Evolutionary conservation across 2,329 filamentous ascomycete species (phyloP), one percentile per base, ranked within the genome.

Genomic region (Hymenoscyphus repandus): DNA sequence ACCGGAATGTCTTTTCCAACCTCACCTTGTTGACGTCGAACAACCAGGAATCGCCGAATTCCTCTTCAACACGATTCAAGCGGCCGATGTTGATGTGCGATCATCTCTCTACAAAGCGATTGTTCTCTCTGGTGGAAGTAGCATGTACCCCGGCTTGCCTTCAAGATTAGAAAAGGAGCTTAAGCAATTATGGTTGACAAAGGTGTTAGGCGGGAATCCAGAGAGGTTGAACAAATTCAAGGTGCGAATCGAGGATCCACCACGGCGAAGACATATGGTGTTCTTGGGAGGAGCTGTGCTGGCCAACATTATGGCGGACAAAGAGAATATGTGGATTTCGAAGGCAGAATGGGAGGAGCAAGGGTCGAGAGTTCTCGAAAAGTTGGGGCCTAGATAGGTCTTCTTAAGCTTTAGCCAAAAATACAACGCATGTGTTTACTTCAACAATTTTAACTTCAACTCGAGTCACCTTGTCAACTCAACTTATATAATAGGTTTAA

Each of bases 271-370:
- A 71, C 93, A 99, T 76, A 97, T 99, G 91, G 93, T 99, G n/a
- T 97, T 99, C 79, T 74, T 99, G 50, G 93, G 93, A 52, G 93
- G 93, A 62, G 93, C 93, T 22, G 93, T 99, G 56, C 76, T 99
- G 64, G 93, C 93, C 62, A 97, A 97, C 69, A 95, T 99, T 70
- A 97, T 99, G 87, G 91, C 93, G 41, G 91, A 97, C 73, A 97
- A 96, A 75, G 90, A 96, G 70, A 88, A 86, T 69, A 97, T 97
- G 93, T 99, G 93, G 93, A 91, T 99, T 66, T 88, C 86, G 62
- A 96, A 96, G 78, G 80, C 88, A 65, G 93, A 99, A 72, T 99
- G 93, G 93, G 81, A 93, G 66, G 93, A 99, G 73, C 86, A 96
- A 69, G 93, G 93, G 36, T 68, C 86, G 34, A 79, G 86, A 51